Percentiles rank a stretch among this genome's conserved stretches.
Conservation (phyloP, 805 yeast species). For the Kodamaea sagamina region DNA sequence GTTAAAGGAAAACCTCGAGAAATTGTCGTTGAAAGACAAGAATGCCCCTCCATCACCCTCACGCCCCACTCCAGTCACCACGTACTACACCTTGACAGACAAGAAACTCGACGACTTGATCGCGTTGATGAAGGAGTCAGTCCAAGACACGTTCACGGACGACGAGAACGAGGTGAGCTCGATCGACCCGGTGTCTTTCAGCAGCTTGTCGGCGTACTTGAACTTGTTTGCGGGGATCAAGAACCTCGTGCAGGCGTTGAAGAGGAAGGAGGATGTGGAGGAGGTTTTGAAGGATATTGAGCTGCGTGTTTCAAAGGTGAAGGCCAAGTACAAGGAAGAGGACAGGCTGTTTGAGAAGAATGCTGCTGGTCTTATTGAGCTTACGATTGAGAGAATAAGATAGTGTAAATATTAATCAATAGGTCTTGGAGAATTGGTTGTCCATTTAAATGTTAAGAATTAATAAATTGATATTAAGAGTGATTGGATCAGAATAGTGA, state of each 20-base stretch:
- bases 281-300: constrained; percentile 13
- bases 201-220: constrained; percentile 54
- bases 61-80: constrained; percentile 13
- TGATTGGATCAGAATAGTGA: too few relatives aligned
- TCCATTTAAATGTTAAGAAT: too few relatives aligned
- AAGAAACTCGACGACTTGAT: constrained; percentile 10
- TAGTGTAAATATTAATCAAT: background rate
- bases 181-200: constrained; percentile 32
- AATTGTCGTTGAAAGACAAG: background rate
- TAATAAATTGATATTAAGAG: too few relatives aligned
- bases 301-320: constrained; percentile 15
- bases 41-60: constrained; percentile 40
- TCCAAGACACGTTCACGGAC: constrained; percentile 15
- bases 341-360: constrained; percentile 25
- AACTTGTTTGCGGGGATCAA: constrained; percentile 50
- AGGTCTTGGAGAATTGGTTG: too few relatives aligned
- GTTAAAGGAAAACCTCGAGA: too few relatives aligned
- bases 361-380: constrained; percentile 34
- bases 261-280: constrained; percentile 19
- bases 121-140: constrained; percentile 4
- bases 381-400: constrained; percentile 38
- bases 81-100: constrained; percentile 8
- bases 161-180: constrained; percentile 18
- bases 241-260: constrained; percentile 20
- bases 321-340: constrained; percentile 11